Percentiles rank a stretch among this genome's conserved stretches.
phyloP scores from a whole-genome alignment of 129 eudicot species.

The Pittosporum tobira region DNA sequence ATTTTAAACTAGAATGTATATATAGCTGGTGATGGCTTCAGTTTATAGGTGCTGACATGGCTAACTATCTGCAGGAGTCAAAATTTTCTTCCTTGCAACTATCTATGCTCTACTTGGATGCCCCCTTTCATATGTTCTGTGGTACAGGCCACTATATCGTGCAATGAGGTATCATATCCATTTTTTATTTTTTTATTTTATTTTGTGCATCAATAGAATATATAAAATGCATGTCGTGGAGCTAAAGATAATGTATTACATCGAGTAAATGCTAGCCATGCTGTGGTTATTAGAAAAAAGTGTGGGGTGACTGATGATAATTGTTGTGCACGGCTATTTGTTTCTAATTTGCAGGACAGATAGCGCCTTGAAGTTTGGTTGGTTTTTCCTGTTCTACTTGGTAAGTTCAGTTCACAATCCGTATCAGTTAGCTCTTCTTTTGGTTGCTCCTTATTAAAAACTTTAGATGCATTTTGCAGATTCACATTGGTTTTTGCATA shows the following conservation, averaged over 20 bases:
- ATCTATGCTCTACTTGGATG: slow-evolving; percentile 83
- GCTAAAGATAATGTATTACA: background rate
- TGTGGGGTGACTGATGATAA: background rate
- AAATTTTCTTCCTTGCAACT: slow-evolving; percentile 79
- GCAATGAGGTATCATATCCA: slow-evolving; percentile 66
- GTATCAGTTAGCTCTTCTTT: background rate
- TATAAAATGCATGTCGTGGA: background rate
- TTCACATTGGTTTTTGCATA: slow-evolving; percentile 86
- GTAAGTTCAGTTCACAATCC: slow-evolving; percentile 27
- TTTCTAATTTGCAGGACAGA: slow-evolving; percentile 64
- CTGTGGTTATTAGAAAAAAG: too few relatives aligned
- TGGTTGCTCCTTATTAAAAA: background rate
- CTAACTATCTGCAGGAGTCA: slow-evolving; percentile 52
- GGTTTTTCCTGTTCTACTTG: slow-evolving; percentile 91
- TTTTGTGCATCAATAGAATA: background rate
- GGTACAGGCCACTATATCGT: slow-evolving; percentile 94
- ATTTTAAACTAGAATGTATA: background rate
- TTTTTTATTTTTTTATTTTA: background rate
- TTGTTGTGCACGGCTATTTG: slow-evolving; percentile 8
- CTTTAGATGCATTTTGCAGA: slow-evolving; percentile 38
- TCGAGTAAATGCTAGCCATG: background rate
- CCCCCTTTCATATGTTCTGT: slow-evolving; percentile 81
- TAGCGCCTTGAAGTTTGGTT: slow-evolving; percentile 87
- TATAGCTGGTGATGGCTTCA: background rate
- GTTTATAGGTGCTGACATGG: slow-evolving; percentile 12